Percentiles rank a stretch among this genome's conserved stretches.
These are phyloP conservation scores for Phytophthora multivora DNA, from an alignment of 352 stramenopile genomes.

Conservation along the genomic window DNA sequence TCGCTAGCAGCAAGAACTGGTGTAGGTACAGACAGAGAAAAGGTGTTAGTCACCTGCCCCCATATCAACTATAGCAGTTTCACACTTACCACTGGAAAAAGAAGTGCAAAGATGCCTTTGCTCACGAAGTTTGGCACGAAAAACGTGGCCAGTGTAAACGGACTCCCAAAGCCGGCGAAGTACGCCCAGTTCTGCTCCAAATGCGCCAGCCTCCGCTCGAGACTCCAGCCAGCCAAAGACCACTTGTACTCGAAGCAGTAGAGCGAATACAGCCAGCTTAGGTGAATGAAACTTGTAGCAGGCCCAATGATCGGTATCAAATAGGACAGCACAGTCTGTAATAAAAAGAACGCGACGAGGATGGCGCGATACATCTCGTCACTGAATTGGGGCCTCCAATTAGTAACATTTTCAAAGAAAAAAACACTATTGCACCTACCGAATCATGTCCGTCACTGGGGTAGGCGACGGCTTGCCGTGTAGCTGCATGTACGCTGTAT, in stretches of 20 bases:
- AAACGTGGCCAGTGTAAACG: conserved; percentile 88
- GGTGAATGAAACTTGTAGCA: conserved; percentile 79
- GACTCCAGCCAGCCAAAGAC: conserved; percentile 85
- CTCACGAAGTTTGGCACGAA: conserved; percentile 91
- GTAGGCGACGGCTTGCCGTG: conserved; percentile 81
- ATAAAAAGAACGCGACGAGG: conserved; percentile 84
- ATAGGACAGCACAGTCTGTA: conserved; percentile 87
- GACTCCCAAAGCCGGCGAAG: conserved; percentile 86
- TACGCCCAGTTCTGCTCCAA: conserved; percentile 90
- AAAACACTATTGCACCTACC: conserved; percentile 40
- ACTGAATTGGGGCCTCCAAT: conserved; percentile 30
- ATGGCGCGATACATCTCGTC: conserved; percentile 89
- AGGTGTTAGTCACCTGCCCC: neutral
- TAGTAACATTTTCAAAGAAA: no score
- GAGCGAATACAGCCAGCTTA: conserved; percentile 90
- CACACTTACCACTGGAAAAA: conserved; percentile 79
- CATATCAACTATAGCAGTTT: neutral
- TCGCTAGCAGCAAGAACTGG: conserved; percentile 85
- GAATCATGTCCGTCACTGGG: conserved; percentile 86
- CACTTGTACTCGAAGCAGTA: conserved; percentile 93
- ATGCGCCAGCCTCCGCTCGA: conserved; percentile 76
- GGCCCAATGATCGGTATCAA: conserved; percentile 78
- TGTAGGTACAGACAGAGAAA: conserved; percentile 1
- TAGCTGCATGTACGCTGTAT: conserved; percentile 75
- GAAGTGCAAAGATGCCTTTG: conserved; percentile 88